These are phyloP conservation scores for Coniochaeta ligniaria DNA, from an alignment of 2,329 filamentous ascomycete species.

Conservation along the genomic window DNA sequence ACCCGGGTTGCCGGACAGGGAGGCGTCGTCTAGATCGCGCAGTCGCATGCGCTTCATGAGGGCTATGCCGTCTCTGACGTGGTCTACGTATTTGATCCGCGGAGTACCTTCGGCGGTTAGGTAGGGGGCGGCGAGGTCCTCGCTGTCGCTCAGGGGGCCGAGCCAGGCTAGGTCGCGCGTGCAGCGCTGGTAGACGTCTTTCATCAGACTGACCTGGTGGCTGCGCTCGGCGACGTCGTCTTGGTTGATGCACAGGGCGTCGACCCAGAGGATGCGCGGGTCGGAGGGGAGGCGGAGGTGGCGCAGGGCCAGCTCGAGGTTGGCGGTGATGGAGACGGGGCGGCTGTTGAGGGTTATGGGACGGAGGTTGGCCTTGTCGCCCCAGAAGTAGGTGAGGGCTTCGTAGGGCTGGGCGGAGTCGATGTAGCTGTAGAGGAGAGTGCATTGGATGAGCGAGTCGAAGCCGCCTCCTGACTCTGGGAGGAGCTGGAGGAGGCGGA, in stretches of 20 bases:
- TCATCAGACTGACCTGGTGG: conserved; percentile 17
- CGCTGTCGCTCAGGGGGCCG: not conserved
- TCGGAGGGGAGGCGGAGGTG: conserved; percentile 1
- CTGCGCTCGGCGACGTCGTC: conserved; percentile 7
- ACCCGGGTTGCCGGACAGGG: not conserved
- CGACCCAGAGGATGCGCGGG: conserved; percentile 8
- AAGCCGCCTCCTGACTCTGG: not conserved
- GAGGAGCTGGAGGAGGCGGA: not conserved
- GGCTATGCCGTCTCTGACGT: not conserved
- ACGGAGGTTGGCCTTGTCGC: not conserved
- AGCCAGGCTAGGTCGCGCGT: conserved; percentile 5
- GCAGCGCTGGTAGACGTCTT: conserved; percentile 21
- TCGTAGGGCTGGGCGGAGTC: not conserved
- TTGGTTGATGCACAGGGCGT: conserved; percentile 12
- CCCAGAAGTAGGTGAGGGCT: conserved; percentile 3
- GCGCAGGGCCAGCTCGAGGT: conserved; percentile 7
- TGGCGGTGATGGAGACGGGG: not conserved
- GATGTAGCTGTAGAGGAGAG: not conserved
- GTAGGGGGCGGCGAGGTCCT: not conserved
- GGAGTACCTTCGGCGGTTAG: not conserved
- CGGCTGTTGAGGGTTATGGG: not conserved
- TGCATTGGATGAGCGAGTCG: not conserved
- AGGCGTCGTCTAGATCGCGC: not conserved
- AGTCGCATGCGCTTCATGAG: not conserved
- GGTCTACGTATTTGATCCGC: not conserved